Conservation (phyloP, 352 stramenopile species). For the Thalassiosira gravida region DNA sequence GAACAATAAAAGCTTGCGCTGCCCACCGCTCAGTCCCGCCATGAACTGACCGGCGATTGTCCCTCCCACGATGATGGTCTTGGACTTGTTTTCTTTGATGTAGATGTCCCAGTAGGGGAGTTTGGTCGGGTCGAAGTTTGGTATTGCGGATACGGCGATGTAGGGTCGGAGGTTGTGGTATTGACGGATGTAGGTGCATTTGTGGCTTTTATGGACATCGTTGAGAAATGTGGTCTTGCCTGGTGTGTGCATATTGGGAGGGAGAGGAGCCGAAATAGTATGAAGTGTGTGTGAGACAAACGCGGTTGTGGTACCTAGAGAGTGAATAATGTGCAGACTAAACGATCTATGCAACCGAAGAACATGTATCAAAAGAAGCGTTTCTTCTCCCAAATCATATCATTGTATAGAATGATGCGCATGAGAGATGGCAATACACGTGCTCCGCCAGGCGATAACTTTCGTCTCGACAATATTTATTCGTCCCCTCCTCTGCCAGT, state of each 20-base stretch:
- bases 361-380: too few species aligned
- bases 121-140: conserved; percentile 67
- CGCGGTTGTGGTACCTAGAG: too few species aligned
- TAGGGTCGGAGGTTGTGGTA: conserved; percentile 74
- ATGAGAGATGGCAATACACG: too few species aligned
- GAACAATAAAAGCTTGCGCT: conserved; percentile 75
- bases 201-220: conserved; percentile 70
- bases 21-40: conserved; percentile 65
- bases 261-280: too few species aligned
- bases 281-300: not conserved
- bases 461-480: too few species aligned
- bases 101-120: conserved; percentile 78
- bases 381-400: too few species aligned
- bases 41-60: conserved; percentile 78
- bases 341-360: too few species aligned
- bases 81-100: conserved; percentile 58
- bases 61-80: conserved; percentile 63
- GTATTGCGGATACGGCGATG: conserved; percentile 61
- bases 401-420: too few species aligned
- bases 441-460: too few species aligned
- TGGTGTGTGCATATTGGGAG: too few species aligned
- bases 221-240: conserved; percentile 82
- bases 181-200: conserved; percentile 77
- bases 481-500: too few species aligned
- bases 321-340: too few species aligned